A percentile compares a stretch with the other conserved stretches of the same genome.
phyloP scores from a whole-genome alignment of 192 early-diverging fungal genomes.

The Dissophora globulifera region DNA sequence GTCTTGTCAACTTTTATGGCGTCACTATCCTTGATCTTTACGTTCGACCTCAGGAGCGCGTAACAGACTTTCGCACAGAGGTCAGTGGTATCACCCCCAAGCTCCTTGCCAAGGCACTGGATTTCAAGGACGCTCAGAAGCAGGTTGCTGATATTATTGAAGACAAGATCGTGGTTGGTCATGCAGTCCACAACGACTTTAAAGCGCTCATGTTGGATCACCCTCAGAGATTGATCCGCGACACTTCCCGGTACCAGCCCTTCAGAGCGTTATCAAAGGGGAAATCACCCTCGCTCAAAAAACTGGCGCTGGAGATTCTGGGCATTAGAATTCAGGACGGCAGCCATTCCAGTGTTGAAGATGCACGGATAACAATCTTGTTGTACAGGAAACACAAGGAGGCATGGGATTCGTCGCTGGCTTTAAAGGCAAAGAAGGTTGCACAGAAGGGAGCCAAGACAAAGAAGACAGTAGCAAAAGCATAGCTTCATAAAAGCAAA shows the following conservation, averaged over 20 bases:
- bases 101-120: slow-evolving; percentile 68
- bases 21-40: slow-evolving; percentile 84
- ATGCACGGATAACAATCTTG: slow-evolving; percentile 91
- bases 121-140: slow-evolving; percentile 84
- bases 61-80: slow-evolving; percentile 94
- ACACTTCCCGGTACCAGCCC: slow-evolving; percentile 83
- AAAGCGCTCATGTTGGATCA: slow-evolving; percentile 82
- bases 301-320: slow-evolving; percentile 78
- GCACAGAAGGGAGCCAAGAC: slow-evolving; percentile 22
- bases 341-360: slow-evolving; percentile 90
- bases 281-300: slow-evolving; percentile 75
- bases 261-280: slow-evolving; percentile 77
- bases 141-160: slow-evolving; percentile 84
- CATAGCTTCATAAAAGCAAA: not conserved
- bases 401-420: slow-evolving; percentile 81
- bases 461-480: slow-evolving; percentile 16
- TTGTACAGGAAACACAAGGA: slow-evolving; percentile 85
- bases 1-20: slow-evolving; percentile 94
- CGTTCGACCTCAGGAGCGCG: slow-evolving; percentile 82
- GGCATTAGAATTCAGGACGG: slow-evolving; percentile 87
- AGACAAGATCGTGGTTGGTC: slow-evolving; percentile 90
- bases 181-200: slow-evolving; percentile 92
- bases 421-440: slow-evolving; percentile 41
- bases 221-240: slow-evolving; percentile 80
- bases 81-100: slow-evolving; percentile 92